Base-by-base conservation (phyloP, 169 alveolate genomes). In the Cryptosporidium sp. region DNA sequence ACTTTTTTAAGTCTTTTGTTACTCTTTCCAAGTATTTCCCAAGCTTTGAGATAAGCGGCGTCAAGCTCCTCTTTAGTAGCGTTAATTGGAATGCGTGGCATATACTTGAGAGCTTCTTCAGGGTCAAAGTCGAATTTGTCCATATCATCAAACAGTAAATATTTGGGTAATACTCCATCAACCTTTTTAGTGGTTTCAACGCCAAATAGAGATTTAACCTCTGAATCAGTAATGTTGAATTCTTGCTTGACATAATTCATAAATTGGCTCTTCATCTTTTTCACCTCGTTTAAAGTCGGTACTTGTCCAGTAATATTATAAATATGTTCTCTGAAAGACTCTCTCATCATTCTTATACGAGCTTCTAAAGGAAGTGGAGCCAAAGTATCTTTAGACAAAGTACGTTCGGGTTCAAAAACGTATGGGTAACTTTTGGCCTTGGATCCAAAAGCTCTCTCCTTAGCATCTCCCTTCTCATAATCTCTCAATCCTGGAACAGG, bases 1-100 rank as follows among this genome's bases (percentile, higher is more conserved):
- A 80, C 59, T 23, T 62, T 29, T 23, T 16, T 65, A 14, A 80
- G 62, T 23, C 69, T 80, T 4, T 37, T 29, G 12, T 80, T 39
- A 41, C 75, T 80, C 52, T 80, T 80, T 16, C 89, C 89, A 16
- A 80, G 51, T 21, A 80, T 80, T 29, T 80, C 74, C 80, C 75
- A 80, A 48, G 65, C 89, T 45, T 65, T 80, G 33, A 80, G n/a
- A 45, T 80, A 80, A 9, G 75, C 89, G 6, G 18, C 37, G 2
- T 80, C 89, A 1, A 80, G 0, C 31, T 80, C 80, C 3, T 62
- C 75, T 39, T 80, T 59, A 6, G 89, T 62, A 23, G 89, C 80
- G 3, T 65, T 29, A n/a, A 33, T 62, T 26, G 45, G 18, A 50
- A 80, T 31, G 26, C 75, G 73, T 45, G 89, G 89, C 89, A 80